These are phyloP conservation scores for Epithemia pelagica DNA, from an alignment of 108 stramenopile species.

Conservation along the genomic window DNA sequence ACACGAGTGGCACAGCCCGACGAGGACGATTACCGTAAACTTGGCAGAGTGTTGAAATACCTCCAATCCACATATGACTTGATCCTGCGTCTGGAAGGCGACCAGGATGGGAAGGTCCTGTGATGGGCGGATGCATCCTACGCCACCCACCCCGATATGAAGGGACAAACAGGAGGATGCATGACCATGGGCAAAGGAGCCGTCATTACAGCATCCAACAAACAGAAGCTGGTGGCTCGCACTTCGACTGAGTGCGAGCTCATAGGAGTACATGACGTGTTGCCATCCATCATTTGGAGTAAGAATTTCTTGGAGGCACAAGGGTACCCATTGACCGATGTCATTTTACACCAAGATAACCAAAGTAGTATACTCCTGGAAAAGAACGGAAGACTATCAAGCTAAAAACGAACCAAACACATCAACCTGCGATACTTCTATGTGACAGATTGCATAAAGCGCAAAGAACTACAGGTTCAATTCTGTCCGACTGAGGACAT, in stretches of 20 bases:
- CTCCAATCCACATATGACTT: slow-evolving; percentile 22
- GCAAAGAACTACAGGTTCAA: too few species aligned
- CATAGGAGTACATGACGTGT: slow-evolving; percentile 25
- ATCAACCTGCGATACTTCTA: slow-evolving; percentile 42
- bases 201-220: slow-evolving; percentile 6
- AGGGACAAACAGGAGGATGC: slow-evolving; percentile 30
- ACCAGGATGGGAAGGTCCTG: slow-evolving; percentile 2
- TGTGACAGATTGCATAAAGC: slow-evolving; percentile 26
- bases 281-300: slow-evolving; percentile 34
- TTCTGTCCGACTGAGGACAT: slow-evolving; percentile 39
- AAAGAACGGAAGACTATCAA: too few species aligned
- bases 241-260: too few species aligned
- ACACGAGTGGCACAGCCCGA: slow-evolving; percentile 35
- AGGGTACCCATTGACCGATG: slow-evolving; percentile 23
- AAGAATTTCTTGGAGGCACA: slow-evolving; percentile 35
- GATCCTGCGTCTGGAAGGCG: slow-evolving; percentile 13
- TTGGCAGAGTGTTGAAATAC: slow-evolving; percentile 30
- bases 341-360: slow-evolving; percentile 43
- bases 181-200: slow-evolving; percentile 27
- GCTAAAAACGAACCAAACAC: too few species aligned
- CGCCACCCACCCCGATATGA: slow-evolving; percentile 27
- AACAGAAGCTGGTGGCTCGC: slow-evolving; percentile 50
- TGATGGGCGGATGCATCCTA: slow-evolving; percentile 27
- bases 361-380: slow-evolving; percentile 35
- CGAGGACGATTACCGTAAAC: slow-evolving; percentile 39